Evolutionary conservation across 164 flowering plant genomes (phyloP), one percentile per base, ranked within the genome.

Genomic region (Houttuynia cordata): DNA sequence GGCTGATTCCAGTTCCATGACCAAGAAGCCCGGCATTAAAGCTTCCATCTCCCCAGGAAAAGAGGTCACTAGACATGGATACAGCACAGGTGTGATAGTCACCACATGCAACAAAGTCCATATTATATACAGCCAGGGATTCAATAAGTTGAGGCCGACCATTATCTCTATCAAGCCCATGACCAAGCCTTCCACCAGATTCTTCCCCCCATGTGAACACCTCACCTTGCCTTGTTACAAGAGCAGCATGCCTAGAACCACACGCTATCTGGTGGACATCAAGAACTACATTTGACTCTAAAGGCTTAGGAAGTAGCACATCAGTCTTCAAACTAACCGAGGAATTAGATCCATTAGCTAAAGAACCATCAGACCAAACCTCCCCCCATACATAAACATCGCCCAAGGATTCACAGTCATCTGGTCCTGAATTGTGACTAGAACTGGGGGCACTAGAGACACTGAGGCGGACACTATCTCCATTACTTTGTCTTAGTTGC

Each of bases 311-410:
- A 70, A 70, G 79, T 42, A 87, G 71, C 37, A 81, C 84, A 74
- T 91, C 97, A 61, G 54, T 60, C 68, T 76, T 85, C 56, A 68
- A 56, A n/a, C n/a, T n/a, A 49, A 42, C 24, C 40, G 78, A 51
- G 23, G 61, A 68, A 49, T 51, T 63, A 55, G 69, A 67, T 51
- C 81, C 79, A 64, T 83, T 82, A 24, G 71, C 24, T 61, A 65
- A 53, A 68, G 59, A 70, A 55, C 78, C 81, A 64, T 87, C 95
- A 57, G 70, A 68, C 86, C 87, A 85, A 20, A 88, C 73, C 69
- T 84, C 91, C 52, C 98, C 96, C 98, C 98, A 91, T 10, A 91
- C 74, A 71, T 85, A 91, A 64, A 91, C 95, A 79, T 91, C 98
- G 20, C 96, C 96, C 25, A 88, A 66, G 23, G 92, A 83, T 71